A percentile compares a stretch with the other conserved stretches of the same genome.
Conservation (phyloP, 2,329 filamentous ascomycete species). For the Colletotrichum navitas region DNA sequence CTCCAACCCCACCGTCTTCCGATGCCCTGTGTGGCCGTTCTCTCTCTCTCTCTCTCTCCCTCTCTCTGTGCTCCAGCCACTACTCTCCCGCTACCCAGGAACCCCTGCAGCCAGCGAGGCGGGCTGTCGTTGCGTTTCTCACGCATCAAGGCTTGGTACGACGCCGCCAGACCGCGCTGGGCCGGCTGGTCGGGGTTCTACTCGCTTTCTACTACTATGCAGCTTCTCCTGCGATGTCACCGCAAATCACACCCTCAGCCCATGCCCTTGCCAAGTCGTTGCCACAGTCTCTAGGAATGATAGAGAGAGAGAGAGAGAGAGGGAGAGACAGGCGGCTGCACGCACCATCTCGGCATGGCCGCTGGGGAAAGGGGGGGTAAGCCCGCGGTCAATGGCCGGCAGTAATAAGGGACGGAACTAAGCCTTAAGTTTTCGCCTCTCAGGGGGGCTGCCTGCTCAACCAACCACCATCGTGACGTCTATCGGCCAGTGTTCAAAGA, state of each 20-base stretch:
- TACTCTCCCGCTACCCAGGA: not conserved
- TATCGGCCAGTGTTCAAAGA: constrained; percentile 9
- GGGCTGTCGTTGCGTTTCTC: constrained; percentile 25
- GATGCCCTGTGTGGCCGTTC: not conserved
- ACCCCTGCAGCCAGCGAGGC: constrained; percentile 23
- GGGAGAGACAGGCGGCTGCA: not conserved
- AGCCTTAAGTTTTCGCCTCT: constrained; percentile 21
- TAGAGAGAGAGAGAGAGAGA: not conserved
- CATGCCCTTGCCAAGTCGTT: not conserved
- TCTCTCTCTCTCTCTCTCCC: too few relatives aligned
- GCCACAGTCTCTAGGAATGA: not conserved
- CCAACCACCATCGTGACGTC: constrained; percentile 14
- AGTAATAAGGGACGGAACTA: constrained; percentile 12
- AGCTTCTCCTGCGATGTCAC: constrained; percentile 28
- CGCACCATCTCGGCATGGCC: constrained; percentile 37
- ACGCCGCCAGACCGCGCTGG: constrained; percentile 18
- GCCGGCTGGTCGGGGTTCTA: constrained; percentile 34
- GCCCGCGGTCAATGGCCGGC: constrained; percentile 20
- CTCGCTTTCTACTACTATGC: constrained; percentile 38
- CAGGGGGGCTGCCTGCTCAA: not conserved
- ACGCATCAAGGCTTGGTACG: not conserved
- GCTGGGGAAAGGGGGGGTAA: not conserved
- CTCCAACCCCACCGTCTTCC: constrained; percentile 15
- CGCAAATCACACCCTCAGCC: constrained; percentile 23
- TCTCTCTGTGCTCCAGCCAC: too few relatives aligned